phyloP scores from a whole-genome alignment of 768 basidiomycete genomes.

The Pholiota microspora region DNA sequence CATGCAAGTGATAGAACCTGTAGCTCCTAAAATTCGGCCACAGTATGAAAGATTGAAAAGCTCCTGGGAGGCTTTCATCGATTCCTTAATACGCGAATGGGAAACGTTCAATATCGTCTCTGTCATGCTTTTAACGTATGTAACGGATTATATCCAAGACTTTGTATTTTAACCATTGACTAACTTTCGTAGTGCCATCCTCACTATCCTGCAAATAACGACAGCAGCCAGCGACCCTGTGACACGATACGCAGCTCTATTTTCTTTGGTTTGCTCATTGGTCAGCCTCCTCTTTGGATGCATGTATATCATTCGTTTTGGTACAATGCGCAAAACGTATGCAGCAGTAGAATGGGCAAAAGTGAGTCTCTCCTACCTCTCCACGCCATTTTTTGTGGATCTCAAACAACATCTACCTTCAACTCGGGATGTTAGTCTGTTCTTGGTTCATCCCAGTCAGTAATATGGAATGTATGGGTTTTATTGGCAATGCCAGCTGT shows the following conservation, averaged over 20 bases:
- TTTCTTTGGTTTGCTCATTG: conserved; percentile 56
- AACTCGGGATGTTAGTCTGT: background rate
- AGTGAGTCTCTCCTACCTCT: conserved; percentile 28
- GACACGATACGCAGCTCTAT: conserved; percentile 53
- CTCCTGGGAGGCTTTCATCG: conserved; percentile 29
- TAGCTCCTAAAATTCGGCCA: conserved; percentile 5
- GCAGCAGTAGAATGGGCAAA: conserved; percentile 65
- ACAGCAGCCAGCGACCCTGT: conserved; percentile 49
- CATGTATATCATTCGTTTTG: conserved; percentile 63
- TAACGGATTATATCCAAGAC: background rate
- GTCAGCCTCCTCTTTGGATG: conserved; percentile 66
- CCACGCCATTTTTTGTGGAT: background rate
- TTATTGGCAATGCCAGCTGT: conserved; percentile 60
- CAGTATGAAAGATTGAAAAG: conserved; percentile 21
- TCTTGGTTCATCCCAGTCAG: background rate
- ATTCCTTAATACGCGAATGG: conserved; percentile 32
- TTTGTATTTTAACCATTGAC: background rate
- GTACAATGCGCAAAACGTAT: conserved; percentile 61
- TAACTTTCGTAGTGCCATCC: conserved; percentile 30
- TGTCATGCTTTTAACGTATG: conserved; percentile 30
- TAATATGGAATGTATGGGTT: conserved; percentile 68
- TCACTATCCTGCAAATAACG: conserved; percentile 33
- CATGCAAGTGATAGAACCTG: conserved; percentile 1
- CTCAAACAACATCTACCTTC: background rate
- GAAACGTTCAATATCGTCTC: conserved; percentile 35